Evolutionary conservation across 2,329 filamentous ascomycete species (phyloP).

Genomic region (Aureobasidium sp.): DNA sequence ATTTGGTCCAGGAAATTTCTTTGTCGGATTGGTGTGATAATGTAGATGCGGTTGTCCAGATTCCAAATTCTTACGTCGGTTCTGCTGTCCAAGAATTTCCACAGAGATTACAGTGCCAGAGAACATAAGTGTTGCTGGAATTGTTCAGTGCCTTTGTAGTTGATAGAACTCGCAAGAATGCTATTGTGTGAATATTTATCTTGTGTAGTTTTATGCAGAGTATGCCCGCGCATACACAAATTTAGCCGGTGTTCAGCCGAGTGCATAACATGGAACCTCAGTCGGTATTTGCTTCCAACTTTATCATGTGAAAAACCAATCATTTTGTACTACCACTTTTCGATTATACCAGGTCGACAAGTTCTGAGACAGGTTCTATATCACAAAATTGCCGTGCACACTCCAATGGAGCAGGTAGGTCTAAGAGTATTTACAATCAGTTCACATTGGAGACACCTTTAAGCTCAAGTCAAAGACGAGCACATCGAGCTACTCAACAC

Average conservation of each 20-base stretch:
- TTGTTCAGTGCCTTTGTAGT: neutral
- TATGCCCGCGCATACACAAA: too few relatives aligned
- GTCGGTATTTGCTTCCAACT: neutral
- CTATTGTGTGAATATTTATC: neutral
- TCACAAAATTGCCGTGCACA: too few relatives aligned
- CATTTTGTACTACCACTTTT: too few relatives aligned
- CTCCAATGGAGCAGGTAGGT: neutral
- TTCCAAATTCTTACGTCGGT: too few relatives aligned
- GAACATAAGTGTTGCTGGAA: neutral
- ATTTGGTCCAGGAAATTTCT: neutral
- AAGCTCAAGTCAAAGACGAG: neutral
- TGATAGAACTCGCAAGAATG: neutral
- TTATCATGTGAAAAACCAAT: neutral
- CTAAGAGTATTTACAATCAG: neutral
- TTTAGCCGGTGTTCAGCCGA: neutral
- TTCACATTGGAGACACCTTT: neutral
- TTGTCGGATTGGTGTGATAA: neutral
- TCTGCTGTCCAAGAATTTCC: neutral
- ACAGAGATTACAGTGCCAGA: neutral
- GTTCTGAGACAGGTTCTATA: too few relatives aligned
- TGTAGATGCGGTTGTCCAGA: neutral
- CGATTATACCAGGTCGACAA: too few relatives aligned
- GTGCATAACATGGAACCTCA: neutral
- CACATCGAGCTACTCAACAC: neutral
- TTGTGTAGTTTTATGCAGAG: neutral